A percentile compares a stretch with the other conserved stretches of the same genome.
These are phyloP conservation scores for Nicotiana attenuata DNA, from an alignment of 257 asterid species.

Conservation along the genomic window DNA sequence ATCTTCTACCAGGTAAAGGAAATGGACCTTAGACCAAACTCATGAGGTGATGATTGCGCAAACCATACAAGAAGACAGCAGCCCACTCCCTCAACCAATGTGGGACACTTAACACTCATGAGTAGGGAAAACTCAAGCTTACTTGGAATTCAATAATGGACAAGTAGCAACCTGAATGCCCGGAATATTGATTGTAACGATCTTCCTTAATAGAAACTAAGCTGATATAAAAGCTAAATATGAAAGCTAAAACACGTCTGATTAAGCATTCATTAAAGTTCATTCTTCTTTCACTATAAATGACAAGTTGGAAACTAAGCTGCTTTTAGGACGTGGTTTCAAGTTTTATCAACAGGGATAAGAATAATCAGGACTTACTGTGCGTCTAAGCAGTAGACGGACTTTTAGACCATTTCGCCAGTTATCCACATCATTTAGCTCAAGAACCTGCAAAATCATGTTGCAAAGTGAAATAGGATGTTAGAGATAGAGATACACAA, in stretches of 20 bases:
- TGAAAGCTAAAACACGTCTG: neutral
- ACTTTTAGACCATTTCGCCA: slow-evolving; percentile 92
- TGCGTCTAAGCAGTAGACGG: slow-evolving; percentile 53
- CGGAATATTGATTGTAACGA: neutral
- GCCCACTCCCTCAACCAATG: too few species aligned
- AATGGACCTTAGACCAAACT: too few species aligned
- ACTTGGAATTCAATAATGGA: neutral
- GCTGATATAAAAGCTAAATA: too few species aligned
- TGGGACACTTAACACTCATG: too few species aligned
- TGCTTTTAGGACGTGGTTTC: neutral
- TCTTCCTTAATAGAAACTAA: neutral
- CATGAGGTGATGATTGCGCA: too few species aligned
- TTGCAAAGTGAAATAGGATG: slow-evolving; percentile 8
- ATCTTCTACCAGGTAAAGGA: too few species aligned
- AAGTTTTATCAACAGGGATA: slow-evolving; percentile 1
- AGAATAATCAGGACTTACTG: slow-evolving; percentile 36
- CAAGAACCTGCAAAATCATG: slow-evolving; percentile 43
- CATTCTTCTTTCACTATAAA: neutral
- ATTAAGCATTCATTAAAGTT: neutral
- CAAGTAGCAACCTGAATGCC: neutral
- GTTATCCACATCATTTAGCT: slow-evolving; percentile 64
- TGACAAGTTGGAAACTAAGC: neutral
- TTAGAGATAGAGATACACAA: neutral
- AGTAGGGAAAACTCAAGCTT: neutral
- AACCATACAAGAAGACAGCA: too few species aligned